These are phyloP conservation scores for Saccharomycopsis synnaedendra DNA, from an alignment of 805 yeast species.

Conservation along the genomic window DNA sequence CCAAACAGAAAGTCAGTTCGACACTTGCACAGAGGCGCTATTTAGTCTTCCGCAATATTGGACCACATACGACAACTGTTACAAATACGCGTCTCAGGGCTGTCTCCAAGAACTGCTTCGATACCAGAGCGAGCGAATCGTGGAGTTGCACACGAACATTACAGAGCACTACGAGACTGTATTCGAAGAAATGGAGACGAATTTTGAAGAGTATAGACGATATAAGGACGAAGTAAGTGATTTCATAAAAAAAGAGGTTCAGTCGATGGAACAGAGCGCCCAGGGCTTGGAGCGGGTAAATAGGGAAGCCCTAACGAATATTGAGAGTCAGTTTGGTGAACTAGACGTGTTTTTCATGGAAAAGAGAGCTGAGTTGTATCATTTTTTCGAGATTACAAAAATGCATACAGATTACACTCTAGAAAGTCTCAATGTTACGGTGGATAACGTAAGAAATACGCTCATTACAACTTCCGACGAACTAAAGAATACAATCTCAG, in stretches of 20 bases:
- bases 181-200: neutral
- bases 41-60: conserved; percentile 14
- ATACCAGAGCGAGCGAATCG: conserved; percentile 5
- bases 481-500: too few relatives aligned
- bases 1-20: neutral
- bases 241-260: too few relatives aligned
- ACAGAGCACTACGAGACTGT: conserved; percentile 1
- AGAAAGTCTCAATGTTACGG: too few relatives aligned
- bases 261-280: too few relatives aligned
- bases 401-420: neutral
- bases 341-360: neutral
- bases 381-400: neutral
- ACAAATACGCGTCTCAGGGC: conserved; percentile 9
- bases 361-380: neutral
- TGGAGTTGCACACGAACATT: conserved; percentile 8
- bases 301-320: neutral
- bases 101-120: conserved; percentile 11
- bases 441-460: too few relatives aligned
- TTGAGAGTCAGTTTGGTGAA: neutral
- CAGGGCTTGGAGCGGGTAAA: too few relatives aligned
- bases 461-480: too few relatives aligned
- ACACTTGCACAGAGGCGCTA: conserved; percentile 4
- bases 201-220: neutral
- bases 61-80: conserved; percentile 15
- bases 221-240: neutral